Percentiles rank a stretch among this genome's conserved stretches.
These are phyloP conservation scores for Lithospermum erythrorhizon DNA, from an alignment of 257 asterid species.

Conservation along the genomic window DNA sequence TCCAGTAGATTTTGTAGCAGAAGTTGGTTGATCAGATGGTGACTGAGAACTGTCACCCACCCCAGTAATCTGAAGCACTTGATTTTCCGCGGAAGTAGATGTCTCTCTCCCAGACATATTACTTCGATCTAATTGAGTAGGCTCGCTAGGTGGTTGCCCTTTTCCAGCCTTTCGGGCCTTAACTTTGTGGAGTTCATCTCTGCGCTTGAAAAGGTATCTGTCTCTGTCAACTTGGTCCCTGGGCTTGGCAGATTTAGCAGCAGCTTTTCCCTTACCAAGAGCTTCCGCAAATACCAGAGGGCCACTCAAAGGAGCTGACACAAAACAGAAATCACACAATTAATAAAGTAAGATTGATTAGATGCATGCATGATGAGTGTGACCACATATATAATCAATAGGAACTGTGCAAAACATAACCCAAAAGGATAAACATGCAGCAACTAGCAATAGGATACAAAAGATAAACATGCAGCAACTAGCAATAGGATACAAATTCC, in stretches of 20 bases:
- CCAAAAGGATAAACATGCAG: too few relatives aligned
- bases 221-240: slow-evolving; percentile 29
- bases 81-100: slow-evolving; percentile 16
- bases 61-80: slow-evolving; percentile 18
- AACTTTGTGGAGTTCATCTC: slow-evolving; percentile 50
- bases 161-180: slow-evolving; percentile 33
- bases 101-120: slow-evolving; percentile 18
- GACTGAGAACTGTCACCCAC: slow-evolving; percentile 25
- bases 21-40: slow-evolving; percentile 22
- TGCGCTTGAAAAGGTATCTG: slow-evolving; percentile 29
- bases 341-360: not conserved
- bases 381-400: not conserved
- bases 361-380: not conserved
- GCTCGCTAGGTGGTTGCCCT: slow-evolving; percentile 24
- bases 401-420: not conserved
- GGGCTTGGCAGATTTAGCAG: slow-evolving; percentile 16
- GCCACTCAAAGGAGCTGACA: slow-evolving; percentile 38
- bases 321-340: slow-evolving; percentile 7
- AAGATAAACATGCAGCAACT: too few relatives aligned
- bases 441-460: too few relatives aligned
- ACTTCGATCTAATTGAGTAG: slow-evolving; percentile 28
- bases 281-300: slow-evolving; percentile 32
- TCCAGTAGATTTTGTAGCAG: slow-evolving; percentile 11
- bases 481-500: too few relatives aligned
- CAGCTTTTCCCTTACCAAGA: slow-evolving; percentile 29